These are phyloP conservation scores for Penicillium tannophilum DNA, from an alignment of 495 filamentous ascomycete genomes.

Conservation along the genomic window DNA sequence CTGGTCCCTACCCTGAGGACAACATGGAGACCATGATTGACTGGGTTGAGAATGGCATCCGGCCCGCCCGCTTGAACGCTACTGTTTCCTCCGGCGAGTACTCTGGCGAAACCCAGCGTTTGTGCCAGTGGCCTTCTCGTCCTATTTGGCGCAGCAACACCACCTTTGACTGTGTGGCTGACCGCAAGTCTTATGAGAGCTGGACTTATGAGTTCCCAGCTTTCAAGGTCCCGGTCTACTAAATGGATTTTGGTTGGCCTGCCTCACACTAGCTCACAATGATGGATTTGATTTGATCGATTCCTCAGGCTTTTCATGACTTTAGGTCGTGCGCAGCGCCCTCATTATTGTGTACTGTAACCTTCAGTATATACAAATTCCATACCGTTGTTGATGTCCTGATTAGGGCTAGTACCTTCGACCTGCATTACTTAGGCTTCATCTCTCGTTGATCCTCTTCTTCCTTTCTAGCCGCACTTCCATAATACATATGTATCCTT, in stretches of 20 bases:
- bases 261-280: no score
- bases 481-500: no score
- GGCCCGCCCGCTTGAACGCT: slow-evolving; percentile 20
- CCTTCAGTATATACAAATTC: no score
- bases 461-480: no score
- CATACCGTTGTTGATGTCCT: no score
- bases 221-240: slow-evolving; percentile 1
- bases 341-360: no score
- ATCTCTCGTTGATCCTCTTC: no score
- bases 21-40: slow-evolving; percentile 43
- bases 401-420: no score
- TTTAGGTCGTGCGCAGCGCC: no score
- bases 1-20: slow-evolving; percentile 45
- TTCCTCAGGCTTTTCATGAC: no score
- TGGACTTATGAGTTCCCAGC: not conserved
- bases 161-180: not conserved
- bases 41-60: slow-evolving; percentile 49
- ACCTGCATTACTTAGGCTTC: no score
- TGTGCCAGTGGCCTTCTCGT: not conserved
- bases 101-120: not conserved
- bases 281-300: no score
- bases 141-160: not conserved
- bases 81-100: not conserved
- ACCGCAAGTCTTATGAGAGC: not conserved
- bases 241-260: not conserved